Percentiles rank a stretch among this genome's conserved stretches.
Conservation (phyloP, 2,329 filamentous ascomycete genomes). For the Pseudogymnoascus sp. region DNA sequence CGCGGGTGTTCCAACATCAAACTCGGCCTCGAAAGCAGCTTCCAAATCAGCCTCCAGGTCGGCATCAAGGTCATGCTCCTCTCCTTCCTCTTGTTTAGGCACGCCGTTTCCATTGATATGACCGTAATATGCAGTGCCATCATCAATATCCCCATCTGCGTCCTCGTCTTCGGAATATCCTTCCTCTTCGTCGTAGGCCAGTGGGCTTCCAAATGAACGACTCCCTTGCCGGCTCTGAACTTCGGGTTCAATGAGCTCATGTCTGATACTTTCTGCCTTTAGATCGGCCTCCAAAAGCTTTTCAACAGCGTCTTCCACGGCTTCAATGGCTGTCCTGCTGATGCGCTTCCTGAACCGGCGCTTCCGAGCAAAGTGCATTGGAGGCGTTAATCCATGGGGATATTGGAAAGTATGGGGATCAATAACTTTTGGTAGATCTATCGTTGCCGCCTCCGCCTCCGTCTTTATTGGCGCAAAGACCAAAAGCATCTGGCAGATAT, state of each 20-base stretch:
- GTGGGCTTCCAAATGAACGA: conserved; percentile 23
- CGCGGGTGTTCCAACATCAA: conserved; percentile 31
- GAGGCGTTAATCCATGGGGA: conserved; percentile 52
- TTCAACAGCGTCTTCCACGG: conserved; percentile 50
- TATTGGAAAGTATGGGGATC: conserved; percentile 28
- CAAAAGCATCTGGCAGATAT: conserved; percentile 69
- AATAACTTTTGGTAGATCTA: conserved; percentile 24
- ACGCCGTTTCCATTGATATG: conserved; percentile 18
- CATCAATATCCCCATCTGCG: conserved; percentile 33
- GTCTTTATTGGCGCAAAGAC: conserved; percentile 52
- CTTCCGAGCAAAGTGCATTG: conserved; percentile 52
- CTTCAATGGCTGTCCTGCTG: conserved; percentile 48
- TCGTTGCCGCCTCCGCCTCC: conserved; percentile 41
- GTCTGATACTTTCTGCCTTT: conserved; percentile 33
- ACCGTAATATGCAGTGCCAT: conserved; percentile 30
- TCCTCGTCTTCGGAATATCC: conserved; percentile 32
- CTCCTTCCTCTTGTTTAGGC: conserved; percentile 25
- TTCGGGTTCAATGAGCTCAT: conserved; percentile 35
- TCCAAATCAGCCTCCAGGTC: conserved; percentile 28
- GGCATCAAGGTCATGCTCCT: conserved; percentile 11
- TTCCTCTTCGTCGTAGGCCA: conserved; percentile 29
- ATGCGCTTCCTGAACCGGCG: conserved; percentile 51
- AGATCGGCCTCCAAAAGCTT: conserved; percentile 42
- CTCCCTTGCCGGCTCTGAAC: conserved; percentile 22
- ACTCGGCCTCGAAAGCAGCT: conserved; percentile 30